These are phyloP conservation scores for Panaeolus papilionaceus DNA, from an alignment of 768 basidiomycete genomes.

Conservation along the genomic window DNA sequence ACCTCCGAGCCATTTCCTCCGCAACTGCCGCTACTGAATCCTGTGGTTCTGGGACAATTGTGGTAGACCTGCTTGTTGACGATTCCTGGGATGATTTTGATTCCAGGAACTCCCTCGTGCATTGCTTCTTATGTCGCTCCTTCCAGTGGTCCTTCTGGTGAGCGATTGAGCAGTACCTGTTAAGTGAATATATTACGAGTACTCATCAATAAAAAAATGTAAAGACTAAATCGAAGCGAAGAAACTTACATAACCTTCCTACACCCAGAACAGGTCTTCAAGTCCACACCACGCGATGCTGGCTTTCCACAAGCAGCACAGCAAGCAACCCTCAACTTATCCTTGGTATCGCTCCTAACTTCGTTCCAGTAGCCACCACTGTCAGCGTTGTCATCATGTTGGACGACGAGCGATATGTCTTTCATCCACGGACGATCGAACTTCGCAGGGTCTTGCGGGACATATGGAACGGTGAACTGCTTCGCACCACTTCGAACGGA, in stretches of 20 bases:
- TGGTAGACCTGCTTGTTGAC: neutral
- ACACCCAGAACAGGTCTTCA: slow-evolving; percentile 36
- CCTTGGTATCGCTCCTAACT: slow-evolving; percentile 28
- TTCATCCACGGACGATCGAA: slow-evolving; percentile 21
- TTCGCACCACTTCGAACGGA: slow-evolving; percentile 36
- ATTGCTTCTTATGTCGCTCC: slow-evolving; percentile 30
- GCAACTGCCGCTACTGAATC: neutral
- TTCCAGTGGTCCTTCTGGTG: slow-evolving; percentile 35
- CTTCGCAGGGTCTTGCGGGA: neutral
- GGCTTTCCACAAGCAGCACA: slow-evolving; percentile 38
- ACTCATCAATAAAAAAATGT: too few relatives aligned
- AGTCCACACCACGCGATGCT: slow-evolving; percentile 24
- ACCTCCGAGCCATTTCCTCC: neutral
- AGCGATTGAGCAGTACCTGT: slow-evolving; percentile 28
- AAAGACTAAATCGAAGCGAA: neutral
- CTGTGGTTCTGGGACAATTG: neutral
- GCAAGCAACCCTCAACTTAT: slow-evolving; percentile 31
- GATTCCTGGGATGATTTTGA: neutral
- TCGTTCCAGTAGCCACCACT: slow-evolving; percentile 32
- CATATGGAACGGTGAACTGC: slow-evolving; percentile 32
- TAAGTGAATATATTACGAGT: slow-evolving; percentile 4
- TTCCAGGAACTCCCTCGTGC: slow-evolving; percentile 25
- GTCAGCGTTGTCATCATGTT: slow-evolving; percentile 18
- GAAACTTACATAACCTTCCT: slow-evolving; percentile 31
- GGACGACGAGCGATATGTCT: slow-evolving; percentile 25